phyloP scores from a whole-genome alignment of 257 asterid genomes.

The Capsicum rhomboideum region DNA sequence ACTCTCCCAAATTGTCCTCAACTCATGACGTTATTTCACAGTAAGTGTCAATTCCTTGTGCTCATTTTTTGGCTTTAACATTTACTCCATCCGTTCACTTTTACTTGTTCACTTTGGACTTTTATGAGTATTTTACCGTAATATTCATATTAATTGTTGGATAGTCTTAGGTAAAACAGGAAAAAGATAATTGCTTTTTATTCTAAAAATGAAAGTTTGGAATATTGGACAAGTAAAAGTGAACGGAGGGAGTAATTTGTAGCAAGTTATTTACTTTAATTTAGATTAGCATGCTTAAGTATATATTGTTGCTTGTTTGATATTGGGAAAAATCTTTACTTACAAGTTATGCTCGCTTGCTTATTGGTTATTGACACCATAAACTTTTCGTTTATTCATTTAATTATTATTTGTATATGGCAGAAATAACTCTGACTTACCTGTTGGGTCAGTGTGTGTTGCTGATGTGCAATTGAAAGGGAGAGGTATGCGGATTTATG shows the following conservation, averaged over 20 bases:
- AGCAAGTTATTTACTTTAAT: neutral
- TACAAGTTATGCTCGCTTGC: neutral
- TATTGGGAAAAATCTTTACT: neutral
- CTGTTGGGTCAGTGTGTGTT: slow-evolving; percentile 78
- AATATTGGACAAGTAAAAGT: too few species aligned
- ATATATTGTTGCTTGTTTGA: too few species aligned
- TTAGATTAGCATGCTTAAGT: neutral
- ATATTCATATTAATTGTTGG: too few species aligned
- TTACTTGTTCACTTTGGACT: too few species aligned
- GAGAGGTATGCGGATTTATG: slow-evolving; percentile 50
- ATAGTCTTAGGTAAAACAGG: too few species aligned
- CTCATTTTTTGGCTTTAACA: neutral
- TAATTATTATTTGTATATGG: neutral
- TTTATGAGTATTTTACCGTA: too few species aligned
- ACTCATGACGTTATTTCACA: slow-evolving; percentile 73
- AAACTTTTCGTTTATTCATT: neutral
- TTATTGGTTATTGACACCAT: neutral
- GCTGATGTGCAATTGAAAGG: slow-evolving; percentile 89
- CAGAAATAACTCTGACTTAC: slow-evolving; percentile 76
- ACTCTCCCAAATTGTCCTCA: slow-evolving; percentile 65
- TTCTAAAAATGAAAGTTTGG: too few species aligned
- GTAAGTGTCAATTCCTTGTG: slow-evolving; percentile 19
- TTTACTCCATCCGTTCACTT: too few species aligned
- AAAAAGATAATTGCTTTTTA: too few species aligned
- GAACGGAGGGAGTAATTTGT: too few species aligned